These are phyloP conservation scores for Baorangia bicolor DNA, from an alignment of 768 basidiomycete genomes.

Conservation along the genomic window DNA sequence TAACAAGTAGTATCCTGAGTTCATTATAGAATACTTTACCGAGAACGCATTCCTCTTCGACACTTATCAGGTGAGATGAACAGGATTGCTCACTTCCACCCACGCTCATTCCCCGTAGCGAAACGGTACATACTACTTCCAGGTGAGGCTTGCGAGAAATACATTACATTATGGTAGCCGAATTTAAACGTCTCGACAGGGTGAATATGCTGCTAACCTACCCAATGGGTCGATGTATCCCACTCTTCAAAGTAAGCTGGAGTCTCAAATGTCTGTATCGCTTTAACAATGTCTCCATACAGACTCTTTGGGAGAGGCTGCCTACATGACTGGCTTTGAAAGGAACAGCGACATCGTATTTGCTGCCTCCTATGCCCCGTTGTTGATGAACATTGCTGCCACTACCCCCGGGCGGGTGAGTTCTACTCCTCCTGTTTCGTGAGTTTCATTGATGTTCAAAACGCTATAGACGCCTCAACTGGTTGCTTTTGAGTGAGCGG, in stretches of 20 bases:
- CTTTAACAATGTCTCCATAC: neutral
- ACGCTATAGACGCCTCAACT: conserved; percentile 46
- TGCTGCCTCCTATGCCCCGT: conserved; percentile 56
- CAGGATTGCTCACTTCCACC: neutral
- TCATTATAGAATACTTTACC: conserved; percentile 37
- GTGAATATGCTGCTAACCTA: conserved; percentile 56
- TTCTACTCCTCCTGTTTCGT: conserved; percentile 20
- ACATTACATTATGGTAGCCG: too few species aligned
- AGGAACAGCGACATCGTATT: conserved; percentile 59
- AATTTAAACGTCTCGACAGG: conserved; percentile 23
- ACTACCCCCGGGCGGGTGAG: conserved; percentile 48
- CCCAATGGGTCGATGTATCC: conserved; percentile 52
- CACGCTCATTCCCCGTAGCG: conserved; percentile 35
- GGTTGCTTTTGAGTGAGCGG: conserved; percentile 54
- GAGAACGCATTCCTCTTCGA: conserved; percentile 51
- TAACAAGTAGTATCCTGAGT: neutral
- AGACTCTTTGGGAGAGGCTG: conserved; percentile 56
- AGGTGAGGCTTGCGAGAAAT: conserved; percentile 11
- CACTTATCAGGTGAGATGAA: conserved; percentile 33
- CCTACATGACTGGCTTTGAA: conserved; percentile 67
- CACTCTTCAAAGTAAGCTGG: conserved; percentile 45
- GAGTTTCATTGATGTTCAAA: neutral
- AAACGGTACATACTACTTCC: conserved; percentile 56
- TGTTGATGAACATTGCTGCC: conserved; percentile 47
- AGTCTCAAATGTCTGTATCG: neutral